Evolutionary conservation across 495 filamentous ascomycete genomes (phyloP).

Genomic region (Penicillium ochrochloron): DNA sequence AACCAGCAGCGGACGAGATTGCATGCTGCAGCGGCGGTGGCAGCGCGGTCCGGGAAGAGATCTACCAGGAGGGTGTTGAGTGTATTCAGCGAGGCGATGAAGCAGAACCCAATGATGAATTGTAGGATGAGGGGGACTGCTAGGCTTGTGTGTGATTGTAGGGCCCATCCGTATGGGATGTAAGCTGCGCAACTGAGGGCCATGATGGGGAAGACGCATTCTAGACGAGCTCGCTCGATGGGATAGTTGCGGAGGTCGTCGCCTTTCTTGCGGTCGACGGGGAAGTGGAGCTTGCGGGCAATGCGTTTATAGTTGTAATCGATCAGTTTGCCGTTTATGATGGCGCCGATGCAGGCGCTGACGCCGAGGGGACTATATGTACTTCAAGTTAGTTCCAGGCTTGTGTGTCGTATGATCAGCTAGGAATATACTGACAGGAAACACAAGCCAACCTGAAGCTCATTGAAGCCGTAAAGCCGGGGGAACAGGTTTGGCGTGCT

Average conservation of each 20-base stretch:
- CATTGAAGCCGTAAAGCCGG: conserved; percentile 65
- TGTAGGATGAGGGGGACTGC: conserved; percentile 58
- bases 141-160: conserved; percentile 50
- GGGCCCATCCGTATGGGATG: conserved; percentile 62
- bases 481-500: conserved; percentile 64
- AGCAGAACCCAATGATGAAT: conserved; percentile 58
- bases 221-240: conserved; percentile 61
- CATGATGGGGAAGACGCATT: conserved; percentile 53
- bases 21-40: conserved; percentile 66
- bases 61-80: conserved; percentile 59
- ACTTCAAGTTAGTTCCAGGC: background rate
- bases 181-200: conserved; percentile 42
- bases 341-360: conserved; percentile 51
- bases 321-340: conserved; percentile 59
- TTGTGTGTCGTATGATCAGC: background rate
- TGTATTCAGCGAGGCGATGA: conserved; percentile 55
- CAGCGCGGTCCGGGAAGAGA: conserved; percentile 58
- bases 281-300: conserved; percentile 51
- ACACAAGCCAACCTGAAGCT: conserved; percentile 67
- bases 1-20: conserved; percentile 68
- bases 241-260: conserved; percentile 60
- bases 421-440: conserved; percentile 34
- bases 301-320: conserved; percentile 61
- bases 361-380: conserved; percentile 38
- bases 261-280: conserved; percentile 50